Base-by-base conservation (phyloP, 2,329 filamentous ascomycete genomes). In the Neopestalotiopsis sp. region DNA sequence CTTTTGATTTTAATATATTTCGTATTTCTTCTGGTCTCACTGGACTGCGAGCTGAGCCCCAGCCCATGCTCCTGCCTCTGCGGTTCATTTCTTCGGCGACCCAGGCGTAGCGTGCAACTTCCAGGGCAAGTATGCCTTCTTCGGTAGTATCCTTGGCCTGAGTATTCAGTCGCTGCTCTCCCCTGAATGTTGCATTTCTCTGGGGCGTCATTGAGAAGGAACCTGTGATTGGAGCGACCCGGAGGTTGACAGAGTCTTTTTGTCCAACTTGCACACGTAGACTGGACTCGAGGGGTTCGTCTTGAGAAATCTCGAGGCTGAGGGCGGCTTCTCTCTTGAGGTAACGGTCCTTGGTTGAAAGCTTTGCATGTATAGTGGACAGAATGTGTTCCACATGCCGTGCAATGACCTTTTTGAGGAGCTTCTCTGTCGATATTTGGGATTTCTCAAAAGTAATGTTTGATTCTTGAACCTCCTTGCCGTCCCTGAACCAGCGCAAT, bases 401-500 rank as follows among this genome's bases (percentile, higher is more conserved):
- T 42, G 92, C 91, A 74, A 97, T 91, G 20, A 95, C 89, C 42
- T 87, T 86, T 74, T 91, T 91, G 58, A 99, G 81, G 3, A 97
- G 87, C 5, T 82, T 78, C 76, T 97, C 94, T 64, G 93, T 87
- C 2, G 92, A 96, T 28, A 98, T 85, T 13, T 87, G 83, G 57
- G 88, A 82, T 61, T 87, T 82, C 76, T 97, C 88, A 42, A 97
- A 85, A 1, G 86, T 78, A 34, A 98, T 85, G n/a, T 89, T 81
- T n/a, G 84, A 82, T 68, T 92, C 88, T 71, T 88, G 87, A 56
- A 94, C 89, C 77, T 95, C 92, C 74, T 92, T 91, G 71, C 91
- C 91, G 76, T 95, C 91, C 68, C 93, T 90, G 79, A 97, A 94
- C 95, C 96, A 99, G 72, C 94, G 91, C 53, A 91, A 81, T 2